Evolutionary conservation across 2,329 filamentous ascomycete genomes (phyloP).

Genomic region (Clarireedia monteithiana): DNA sequence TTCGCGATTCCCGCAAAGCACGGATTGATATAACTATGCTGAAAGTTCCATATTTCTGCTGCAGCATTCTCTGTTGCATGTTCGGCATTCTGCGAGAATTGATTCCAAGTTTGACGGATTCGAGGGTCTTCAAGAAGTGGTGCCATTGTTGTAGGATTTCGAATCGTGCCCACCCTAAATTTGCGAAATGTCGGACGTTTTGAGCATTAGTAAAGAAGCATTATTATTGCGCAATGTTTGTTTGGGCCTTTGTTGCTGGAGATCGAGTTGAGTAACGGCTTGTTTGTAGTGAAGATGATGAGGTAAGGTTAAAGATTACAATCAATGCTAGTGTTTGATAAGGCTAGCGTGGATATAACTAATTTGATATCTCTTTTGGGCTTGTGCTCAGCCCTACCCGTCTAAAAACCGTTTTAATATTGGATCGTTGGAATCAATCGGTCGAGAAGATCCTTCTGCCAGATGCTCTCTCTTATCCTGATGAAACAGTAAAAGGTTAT

Average conservation of each 20-base stretch:
- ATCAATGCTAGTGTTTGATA: not conserved
- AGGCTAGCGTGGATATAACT: not conserved
- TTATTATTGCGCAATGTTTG: conserved; percentile 2
- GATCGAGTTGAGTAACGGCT: too few species aligned
- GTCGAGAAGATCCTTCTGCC: too few species aligned
- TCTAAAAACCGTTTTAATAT: too few species aligned
- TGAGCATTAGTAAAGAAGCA: not conserved
- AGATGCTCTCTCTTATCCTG: too few species aligned
- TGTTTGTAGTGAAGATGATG: not conserved
- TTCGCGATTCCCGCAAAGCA: conserved; percentile 63
- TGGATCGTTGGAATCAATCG: too few species aligned
- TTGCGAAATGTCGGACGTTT: too few species aligned
- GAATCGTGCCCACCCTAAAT: too few species aligned
- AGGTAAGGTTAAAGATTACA: too few species aligned
- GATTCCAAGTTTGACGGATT: conserved; percentile 87
- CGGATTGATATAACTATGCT: conserved; percentile 76
- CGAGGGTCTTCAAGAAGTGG: conserved; percentile 68
- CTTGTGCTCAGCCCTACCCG: too few species aligned
- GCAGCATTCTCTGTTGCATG: conserved; percentile 87
- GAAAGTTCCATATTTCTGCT: conserved; percentile 81
- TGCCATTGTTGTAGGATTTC: conserved; percentile 20
- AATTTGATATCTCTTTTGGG: too few species aligned
- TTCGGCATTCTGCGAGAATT: conserved; percentile 85
- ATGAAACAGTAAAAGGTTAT: too few species aligned
- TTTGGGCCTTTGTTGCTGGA: not conserved